A percentile compares a stretch with the other conserved stretches of the same genome.
phyloP scores from a whole-genome alignment of 305 asterid genomes.

The Solanum hybrid region DNA sequence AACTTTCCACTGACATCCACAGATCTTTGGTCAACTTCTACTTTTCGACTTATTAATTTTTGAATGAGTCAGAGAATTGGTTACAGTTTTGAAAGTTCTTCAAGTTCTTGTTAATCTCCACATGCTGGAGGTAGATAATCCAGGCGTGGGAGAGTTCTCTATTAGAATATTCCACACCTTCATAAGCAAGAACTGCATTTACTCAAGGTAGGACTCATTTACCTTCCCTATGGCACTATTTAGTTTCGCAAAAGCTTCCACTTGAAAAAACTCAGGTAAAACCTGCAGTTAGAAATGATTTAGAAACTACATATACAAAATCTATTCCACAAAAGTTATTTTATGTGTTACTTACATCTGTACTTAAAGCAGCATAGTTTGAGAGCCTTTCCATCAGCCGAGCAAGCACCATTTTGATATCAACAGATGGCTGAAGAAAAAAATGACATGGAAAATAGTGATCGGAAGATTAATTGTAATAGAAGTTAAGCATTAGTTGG shows the following conservation, averaged over 20 bases:
- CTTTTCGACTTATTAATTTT: neutral
- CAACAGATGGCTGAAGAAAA: conserved; percentile 70
- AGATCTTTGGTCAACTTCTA: neutral
- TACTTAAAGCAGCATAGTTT: conserved; percentile 90
- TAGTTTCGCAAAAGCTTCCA: conserved; percentile 92
- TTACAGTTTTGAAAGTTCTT: neutral
- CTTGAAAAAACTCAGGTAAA: conserved; percentile 90
- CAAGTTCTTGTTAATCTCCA: neutral
- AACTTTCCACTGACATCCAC: neutral
- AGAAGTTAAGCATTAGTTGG: neutral
- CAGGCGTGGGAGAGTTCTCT: neutral
- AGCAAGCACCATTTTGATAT: conserved; percentile 90
- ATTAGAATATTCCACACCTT: neutral
- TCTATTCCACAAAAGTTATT: conserved; percentile 8
- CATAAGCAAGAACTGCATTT: neutral
- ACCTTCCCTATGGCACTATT: conserved; percentile 91
- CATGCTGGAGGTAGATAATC: neutral
- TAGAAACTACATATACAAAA: conserved; percentile 16
- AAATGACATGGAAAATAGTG: neutral
- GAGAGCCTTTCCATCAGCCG: conserved; percentile 97
- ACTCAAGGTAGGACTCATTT: conserved; percentile 9
- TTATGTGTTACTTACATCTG: conserved; percentile 50
- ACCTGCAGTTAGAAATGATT: conserved; percentile 55
- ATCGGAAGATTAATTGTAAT: neutral
- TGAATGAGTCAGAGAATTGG: neutral